Conservation (phyloP, 2,329 filamentous ascomycete species). For the Colletotrichum chrysophilum region DNA sequence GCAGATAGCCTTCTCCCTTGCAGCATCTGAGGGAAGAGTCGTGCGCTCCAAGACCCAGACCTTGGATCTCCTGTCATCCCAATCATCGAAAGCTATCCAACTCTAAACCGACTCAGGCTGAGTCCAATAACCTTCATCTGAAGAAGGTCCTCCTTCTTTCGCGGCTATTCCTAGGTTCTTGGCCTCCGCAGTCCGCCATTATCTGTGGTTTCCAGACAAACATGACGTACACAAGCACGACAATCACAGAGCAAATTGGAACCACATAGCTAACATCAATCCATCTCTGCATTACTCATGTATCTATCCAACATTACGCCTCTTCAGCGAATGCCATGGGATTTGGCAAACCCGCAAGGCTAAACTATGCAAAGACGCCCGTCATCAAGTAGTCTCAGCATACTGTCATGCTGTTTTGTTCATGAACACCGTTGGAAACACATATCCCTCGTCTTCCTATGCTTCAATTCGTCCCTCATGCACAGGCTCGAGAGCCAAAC, state of each 20-base stretch:
- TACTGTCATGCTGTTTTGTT: neutral
- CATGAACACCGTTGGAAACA: slow-evolving; percentile 4
- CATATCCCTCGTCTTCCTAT: neutral
- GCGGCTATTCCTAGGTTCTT: neutral
- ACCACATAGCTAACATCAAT: neutral
- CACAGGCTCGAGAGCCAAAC: neutral
- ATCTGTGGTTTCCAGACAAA: neutral
- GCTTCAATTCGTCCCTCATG: neutral
- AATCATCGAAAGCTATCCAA: neutral
- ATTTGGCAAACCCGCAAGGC: neutral
- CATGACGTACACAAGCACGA: neutral
- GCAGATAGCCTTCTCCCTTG: neutral
- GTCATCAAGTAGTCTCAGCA: slow-evolving; percentile 10
- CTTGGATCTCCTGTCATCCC: neutral
- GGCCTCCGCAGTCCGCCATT: neutral
- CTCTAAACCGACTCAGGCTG: neutral
- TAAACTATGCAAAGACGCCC: slow-evolving; percentile 2
- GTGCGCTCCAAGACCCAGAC: neutral
- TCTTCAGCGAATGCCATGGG: neutral
- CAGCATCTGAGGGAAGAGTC: neutral
- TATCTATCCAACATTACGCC: slow-evolving; percentile 19
- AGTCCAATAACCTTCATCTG: neutral
- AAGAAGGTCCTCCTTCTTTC: neutral
- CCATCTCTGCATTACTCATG: slow-evolving; percentile 22
- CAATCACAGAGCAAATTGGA: neutral